phyloP scores from a whole-genome alignment of 768 basidiomycete genomes.

The Butyriboletus loyo region DNA sequence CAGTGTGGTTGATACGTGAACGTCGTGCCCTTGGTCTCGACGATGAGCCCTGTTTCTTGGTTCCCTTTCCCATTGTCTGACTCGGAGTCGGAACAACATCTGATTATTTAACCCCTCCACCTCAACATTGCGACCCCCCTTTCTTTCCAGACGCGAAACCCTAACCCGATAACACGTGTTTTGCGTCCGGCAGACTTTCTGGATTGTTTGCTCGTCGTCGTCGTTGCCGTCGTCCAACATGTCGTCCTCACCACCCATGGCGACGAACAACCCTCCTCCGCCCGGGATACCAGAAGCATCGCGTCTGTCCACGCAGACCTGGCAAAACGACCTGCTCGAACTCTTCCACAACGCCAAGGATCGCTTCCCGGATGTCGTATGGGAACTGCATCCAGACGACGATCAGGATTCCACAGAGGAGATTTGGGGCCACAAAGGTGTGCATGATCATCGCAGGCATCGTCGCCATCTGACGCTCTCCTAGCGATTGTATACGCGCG shows the following conservation, averaged over 20 bases:
- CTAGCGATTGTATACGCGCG: slow-evolving; percentile 92
- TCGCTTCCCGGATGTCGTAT: slow-evolving; percentile 95
- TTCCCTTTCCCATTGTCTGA: slow-evolving; percentile 4
- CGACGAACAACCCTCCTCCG: slow-evolving; percentile 27
- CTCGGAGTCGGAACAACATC: too few species aligned
- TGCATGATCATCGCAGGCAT: slow-evolving; percentile 14
- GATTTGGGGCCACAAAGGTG: slow-evolving; percentile 96
- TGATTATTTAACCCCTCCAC: not conserved
- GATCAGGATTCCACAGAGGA: slow-evolving; percentile 49
- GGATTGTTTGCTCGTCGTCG: slow-evolving; percentile 13
- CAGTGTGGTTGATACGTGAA: not conserved
- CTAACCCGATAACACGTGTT: slow-evolving; percentile 33
- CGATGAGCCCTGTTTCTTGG: not conserved
- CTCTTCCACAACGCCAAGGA: slow-evolving; percentile 86
- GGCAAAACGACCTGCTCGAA: slow-evolving; percentile 77
- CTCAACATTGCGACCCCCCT: not conserved
- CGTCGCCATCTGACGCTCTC: not conserved
- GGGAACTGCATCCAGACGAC: slow-evolving; percentile 66
- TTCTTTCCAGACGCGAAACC: slow-evolving; percentile 9
- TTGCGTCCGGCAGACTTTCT: slow-evolving; percentile 13
- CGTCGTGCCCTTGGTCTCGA: not conserved
- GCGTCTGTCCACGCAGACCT: slow-evolving; percentile 61
- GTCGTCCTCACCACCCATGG: slow-evolving; percentile 26
- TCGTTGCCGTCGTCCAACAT: slow-evolving; percentile 24
- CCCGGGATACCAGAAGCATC: slow-evolving; percentile 53